Percentiles rank a stretch among this genome's conserved stretches.
These are phyloP conservation scores for Daldinia concentrica DNA, from an alignment of 495 filamentous ascomycete genomes.

Conservation along the genomic window DNA sequence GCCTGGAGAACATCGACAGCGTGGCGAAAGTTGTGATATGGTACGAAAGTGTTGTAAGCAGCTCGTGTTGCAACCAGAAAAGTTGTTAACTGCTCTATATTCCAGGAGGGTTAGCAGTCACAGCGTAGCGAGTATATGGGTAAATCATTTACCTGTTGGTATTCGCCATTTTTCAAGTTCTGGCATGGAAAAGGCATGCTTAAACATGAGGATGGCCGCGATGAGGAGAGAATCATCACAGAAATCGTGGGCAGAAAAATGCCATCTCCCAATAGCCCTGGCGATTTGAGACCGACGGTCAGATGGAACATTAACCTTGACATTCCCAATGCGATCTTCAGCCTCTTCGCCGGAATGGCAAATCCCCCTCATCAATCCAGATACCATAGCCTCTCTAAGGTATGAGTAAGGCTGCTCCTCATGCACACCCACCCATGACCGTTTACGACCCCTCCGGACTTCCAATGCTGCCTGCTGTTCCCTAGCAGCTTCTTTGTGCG, in stretches of 20 bases:
- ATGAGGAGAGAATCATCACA: conserved; percentile 87
- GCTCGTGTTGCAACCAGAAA: conserved; percentile 85
- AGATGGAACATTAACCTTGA: conserved; percentile 59
- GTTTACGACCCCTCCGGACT: conserved; percentile 74
- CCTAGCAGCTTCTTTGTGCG: conserved; percentile 72
- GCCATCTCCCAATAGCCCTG: conserved; percentile 79
- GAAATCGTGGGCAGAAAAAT: conserved; percentile 88
- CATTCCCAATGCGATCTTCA: conserved; percentile 52
- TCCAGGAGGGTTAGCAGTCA: conserved; percentile 43
- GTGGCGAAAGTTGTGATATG: conserved; percentile 99
- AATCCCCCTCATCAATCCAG: conserved; percentile 89
- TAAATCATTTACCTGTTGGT: conserved; percentile 67
- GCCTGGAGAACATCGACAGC: conserved; percentile 96
- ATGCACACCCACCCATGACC: conserved; percentile 91
- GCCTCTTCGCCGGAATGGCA: conserved; percentile 71
- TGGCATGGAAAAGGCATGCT: conserved; percentile 85
- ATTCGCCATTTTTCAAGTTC: conserved; percentile 83
- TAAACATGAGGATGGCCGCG: conserved; percentile 81
- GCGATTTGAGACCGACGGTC: conserved; percentile 71
- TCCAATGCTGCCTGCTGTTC: conserved; percentile 74
- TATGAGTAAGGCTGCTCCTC: conserved; percentile 90
- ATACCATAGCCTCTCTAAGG: conserved; percentile 86
- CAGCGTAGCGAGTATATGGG: conserved; percentile 14
- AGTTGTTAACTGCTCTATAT: conserved; percentile 69
- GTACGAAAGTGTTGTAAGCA: conserved; percentile 93